Base-by-base conservation (phyloP, 2,329 filamentous ascomycete genomes). In the Acephala macrosclerotiorum region DNA sequence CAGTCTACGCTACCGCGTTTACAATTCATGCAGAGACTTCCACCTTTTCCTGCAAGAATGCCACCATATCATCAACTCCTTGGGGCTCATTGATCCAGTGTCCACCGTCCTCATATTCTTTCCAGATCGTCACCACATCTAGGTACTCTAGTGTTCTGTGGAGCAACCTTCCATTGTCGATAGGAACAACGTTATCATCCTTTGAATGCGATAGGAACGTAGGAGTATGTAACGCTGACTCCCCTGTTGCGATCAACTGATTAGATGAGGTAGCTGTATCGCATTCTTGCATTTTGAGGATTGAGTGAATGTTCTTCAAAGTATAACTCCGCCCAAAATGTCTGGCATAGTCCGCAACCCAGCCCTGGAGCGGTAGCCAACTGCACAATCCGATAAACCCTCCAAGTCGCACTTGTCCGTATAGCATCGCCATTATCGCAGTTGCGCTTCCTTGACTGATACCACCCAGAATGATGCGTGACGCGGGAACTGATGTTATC, bases 51-150 rank as follows among this genome's bases (percentile, higher is more conserved):
- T 33, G 4, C 9, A 61, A 14, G 36, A 70, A 71, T 38, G 42
- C 16, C 26, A 66, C 73, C 0, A 76, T 77, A 65, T 83, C 81
- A 63, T 83, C 80, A 29, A 82, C 76, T 0, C 82, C 82, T 1
- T 70, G 61, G 0, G 81, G 80, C 16, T 78, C 75, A 65, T 83
- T 79, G 53, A 83, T 75, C 80, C 80, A 82, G 66, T 84, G 80
- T 0, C 78, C 79, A 11, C 82, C 81, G 20, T 74, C 68, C 1
- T 73, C 67, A 66, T 84, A 84, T 67, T 81, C 78, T 40, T 72
- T 78, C 79, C 80, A 82, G 11, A 69, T 66, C 2, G 83, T 79
- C 26, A 74, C 58, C 8, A 79, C 75, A 0, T 80, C 81, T 38
- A 82, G 80, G 0, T 69, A 66, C 0, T 59, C 45, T 36, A 85